Base-by-base conservation (phyloP, 768 basidiomycete genomes). In the Tylopilus cervinicoccineus region DNA sequence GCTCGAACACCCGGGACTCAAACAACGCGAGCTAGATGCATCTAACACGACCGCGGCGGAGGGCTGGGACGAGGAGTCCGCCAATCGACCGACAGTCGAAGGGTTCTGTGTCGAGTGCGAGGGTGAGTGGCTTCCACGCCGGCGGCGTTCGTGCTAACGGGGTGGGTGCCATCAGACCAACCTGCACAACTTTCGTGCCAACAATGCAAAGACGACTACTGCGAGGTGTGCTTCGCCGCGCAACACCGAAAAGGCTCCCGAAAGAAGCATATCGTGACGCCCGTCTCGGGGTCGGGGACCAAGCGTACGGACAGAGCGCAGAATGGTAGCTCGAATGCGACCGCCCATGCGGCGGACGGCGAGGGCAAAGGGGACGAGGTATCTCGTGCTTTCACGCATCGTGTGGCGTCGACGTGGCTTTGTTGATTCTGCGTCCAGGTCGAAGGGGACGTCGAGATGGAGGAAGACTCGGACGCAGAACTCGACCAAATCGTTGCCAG, bases 61-160 rank as follows among this genome's bases (percentile, higher is more conserved):
- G 32, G 84, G 82, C 12, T 85, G 83, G 83, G 84, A 87, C 48
- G 84, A 88, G 56, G 85, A 86, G 63, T 70, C 72, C 11, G 60
- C 63, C 0, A 63, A 65, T 48, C 72, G 66, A 33, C 71, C 75
- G 9, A 69, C 72, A 13, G 65, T 70, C 11, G 82, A 87, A 44
- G 88, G 87, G 0, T 85, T 74, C 59, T 93, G 90, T 53, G 65
- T 91, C 44, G 90, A 93, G 66, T 92, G 90, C 62, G 90, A 93
- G 80, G 90, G 90, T 89, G 51, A 58, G 47, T 34, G 24, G 34
- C 20, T 23, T 38, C n/a, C n/a, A n/a, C n/a, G n/a, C n/a, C n/a
- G n/a, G n/a, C n/a, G n/a, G n/a, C n/a, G n/a, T n/a, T n/a, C n/a
- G n/a, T n/a, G n/a, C n/a, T n/a, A n/a, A n/a, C n/a, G n/a, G n/a